Evolutionary conservation across 306 rosid species (phyloP), one percentile per base, ranked within the genome.

Genomic region (Cotoneaster glaucophyllus): DNA sequence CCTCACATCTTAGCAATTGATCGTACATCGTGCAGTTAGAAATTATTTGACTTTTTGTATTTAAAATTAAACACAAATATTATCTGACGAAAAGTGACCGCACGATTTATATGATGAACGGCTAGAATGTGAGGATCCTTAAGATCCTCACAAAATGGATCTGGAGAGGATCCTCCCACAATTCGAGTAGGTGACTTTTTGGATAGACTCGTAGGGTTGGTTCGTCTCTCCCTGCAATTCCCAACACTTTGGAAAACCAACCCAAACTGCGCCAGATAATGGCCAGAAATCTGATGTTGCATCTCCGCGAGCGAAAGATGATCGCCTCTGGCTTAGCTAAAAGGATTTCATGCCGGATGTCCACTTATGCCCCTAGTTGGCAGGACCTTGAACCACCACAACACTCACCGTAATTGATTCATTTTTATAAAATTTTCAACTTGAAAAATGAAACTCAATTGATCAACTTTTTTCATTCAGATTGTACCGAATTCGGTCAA

Each of bases 341-440:
- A 93, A 71, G 37, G 97, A 87, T 24, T 66, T 78, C 15, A 88
- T 41, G 41, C 95, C 90, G 19, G 89, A 78, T 78, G 85, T 87
- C 90, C 85, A 80, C 70, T 72, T 85, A 45, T 73, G 80, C 74
- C 85, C 88, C 8, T 90, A 90, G n/a, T 91, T 96, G 8, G 91
- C 61, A 79, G 85, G 93, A 70, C 88, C 88, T 25, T 90, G 92
- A 1, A 84, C 95, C 41, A 83, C 91, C 4, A 87, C 95, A 73
- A 91, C 95, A 44, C 93, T 85, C 18, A 90, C 93, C 50, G 93
- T 39, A 94, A 57, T 66, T 82, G 86, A 81, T 87, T 86, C 97
- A 92, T 91, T 39, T 24, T 59, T 34, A 34, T 34, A n/a, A 34
- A 34, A 34, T 6, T 54, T 59, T 25, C 19, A 4, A 59, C 17